phyloP scores from a whole-genome alignment of 345 rosid genomes.

The Bruguiera parviflora region DNA sequence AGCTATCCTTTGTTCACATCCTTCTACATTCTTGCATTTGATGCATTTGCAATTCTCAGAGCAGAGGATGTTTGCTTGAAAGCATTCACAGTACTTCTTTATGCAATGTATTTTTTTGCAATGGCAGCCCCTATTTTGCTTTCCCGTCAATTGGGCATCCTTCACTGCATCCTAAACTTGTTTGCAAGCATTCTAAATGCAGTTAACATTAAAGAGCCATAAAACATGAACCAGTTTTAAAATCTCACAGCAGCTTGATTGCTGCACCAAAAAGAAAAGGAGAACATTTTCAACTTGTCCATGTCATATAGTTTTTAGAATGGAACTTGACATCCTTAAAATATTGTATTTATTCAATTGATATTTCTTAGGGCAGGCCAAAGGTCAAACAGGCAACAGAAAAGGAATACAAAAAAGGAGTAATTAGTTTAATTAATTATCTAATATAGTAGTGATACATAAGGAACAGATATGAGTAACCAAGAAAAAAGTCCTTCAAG shows the following conservation, averaged over 20 bases:
- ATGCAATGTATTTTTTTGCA: constrained; percentile 51
- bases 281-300: too few species aligned
- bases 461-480: not conserved
- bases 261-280: not conserved
- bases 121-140: constrained; percentile 47
- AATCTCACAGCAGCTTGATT: not conserved
- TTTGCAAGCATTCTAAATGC: constrained; percentile 13
- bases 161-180: constrained; percentile 25
- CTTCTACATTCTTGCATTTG: constrained; percentile 17
- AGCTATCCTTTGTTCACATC: constrained; percentile 2
- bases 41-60: constrained; percentile 50
- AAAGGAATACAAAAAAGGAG: too few species aligned
- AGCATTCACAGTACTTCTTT: constrained; percentile 62
- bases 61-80: constrained; percentile 48
- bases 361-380: not conserved
- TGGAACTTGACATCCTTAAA: not conserved
- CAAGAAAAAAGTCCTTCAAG: not conserved
- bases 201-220: not conserved
- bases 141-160: constrained; percentile 24
- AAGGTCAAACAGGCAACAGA: not conserved
- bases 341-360: not conserved
- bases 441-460: not conserved
- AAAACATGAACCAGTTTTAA: not conserved
- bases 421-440: too few species aligned
- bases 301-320: not conserved